Evolutionary conservation across 352 stramenopile species (phyloP), one percentile per base, ranked within the genome.

Genomic region (Globisporangium recalcitrans): DNA sequence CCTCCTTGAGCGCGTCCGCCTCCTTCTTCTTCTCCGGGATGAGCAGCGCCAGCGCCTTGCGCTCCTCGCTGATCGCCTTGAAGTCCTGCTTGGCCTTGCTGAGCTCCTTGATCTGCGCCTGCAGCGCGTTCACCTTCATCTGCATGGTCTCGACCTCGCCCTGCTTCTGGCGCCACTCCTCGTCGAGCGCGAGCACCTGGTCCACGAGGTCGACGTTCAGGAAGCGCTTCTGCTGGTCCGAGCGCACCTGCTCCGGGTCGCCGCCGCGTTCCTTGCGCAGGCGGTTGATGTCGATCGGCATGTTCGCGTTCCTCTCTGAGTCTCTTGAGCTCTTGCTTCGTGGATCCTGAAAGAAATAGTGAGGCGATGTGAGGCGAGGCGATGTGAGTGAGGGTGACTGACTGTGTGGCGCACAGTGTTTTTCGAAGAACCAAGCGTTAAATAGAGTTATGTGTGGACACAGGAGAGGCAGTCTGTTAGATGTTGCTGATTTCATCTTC

Each of bases 231-330:
- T 84, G 62, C 80, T 98, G 96, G 68, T 97, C 97, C 62, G 85
- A 78, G 51, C 94, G 90, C 67, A 98, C 97, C 44, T 88, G 77
- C 53, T 97, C 95, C n/a, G 96, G 95, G 76, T 99, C 85, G 61
- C 97, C 97, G 57, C 96, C 96, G 58, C 95, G 93, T 72, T 99
- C 97, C 58, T 85, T 85, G 55, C 97, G 91, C 57, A 99, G 80
- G 56, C 95, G 88, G 75, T 98, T 98, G 70, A 99, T 99, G 81
- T 99, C 96, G 69, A 99, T 98, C 60, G 96, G 96, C 97, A 99
- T 99, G 65, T 8, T 44, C 22, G 9, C 3, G 53, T 64, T 75
- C 14, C 47, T 51, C 42, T 54, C 73, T 75, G 60, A 65, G 40
- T 1, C 22, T 51, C 32, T 21, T 13, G 51, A n/a, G n/a, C n/a